These are phyloP conservation scores for Fremontodendron californicum DNA, from an alignment of 345 rosid genomes.

Conservation along the genomic window DNA sequence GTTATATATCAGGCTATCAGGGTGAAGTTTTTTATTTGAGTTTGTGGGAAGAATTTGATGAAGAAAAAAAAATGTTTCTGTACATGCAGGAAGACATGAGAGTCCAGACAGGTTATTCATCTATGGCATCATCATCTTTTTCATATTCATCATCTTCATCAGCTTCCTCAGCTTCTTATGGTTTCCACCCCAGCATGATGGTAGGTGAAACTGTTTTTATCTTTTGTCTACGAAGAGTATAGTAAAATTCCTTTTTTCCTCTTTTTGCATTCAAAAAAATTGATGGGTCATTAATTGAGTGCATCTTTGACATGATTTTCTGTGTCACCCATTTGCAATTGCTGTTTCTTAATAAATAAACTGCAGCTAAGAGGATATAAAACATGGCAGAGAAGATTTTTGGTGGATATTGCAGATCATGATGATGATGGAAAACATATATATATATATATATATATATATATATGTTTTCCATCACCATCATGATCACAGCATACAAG, in stretches of 20 bases:
- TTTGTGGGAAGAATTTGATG: neutral
- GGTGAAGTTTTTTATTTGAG: neutral
- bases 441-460: neutral
- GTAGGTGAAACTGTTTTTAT: conserved; percentile 29
- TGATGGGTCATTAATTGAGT: conserved; percentile 7
- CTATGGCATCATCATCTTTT: conserved; percentile 52
- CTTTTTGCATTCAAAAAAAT: neutral
- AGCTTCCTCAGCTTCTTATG: conserved; percentile 57
- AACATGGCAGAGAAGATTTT: conserved; percentile 8
- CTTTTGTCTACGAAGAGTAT: neutral
- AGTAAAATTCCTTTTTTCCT: neutral
- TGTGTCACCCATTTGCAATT: conserved; percentile 15
- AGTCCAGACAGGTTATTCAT: conserved; percentile 57
- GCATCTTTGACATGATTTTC: conserved; percentile 15
- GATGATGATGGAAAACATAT: no score
- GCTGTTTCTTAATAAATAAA: neutral
- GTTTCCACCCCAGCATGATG: conserved; percentile 55
- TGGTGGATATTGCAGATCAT: neutral
- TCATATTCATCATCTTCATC: conserved; percentile 50
- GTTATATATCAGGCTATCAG: neutral
- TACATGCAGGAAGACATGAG: conserved; percentile 69
- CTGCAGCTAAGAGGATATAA: neutral
- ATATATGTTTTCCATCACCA: neutral
- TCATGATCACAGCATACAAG: neutral
- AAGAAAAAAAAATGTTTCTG: neutral